Evolutionary conservation across 495 filamentous ascomycete genomes (phyloP), one percentile per base, ranked within the genome.

Genomic region (Haplographium delicatum): DNA sequence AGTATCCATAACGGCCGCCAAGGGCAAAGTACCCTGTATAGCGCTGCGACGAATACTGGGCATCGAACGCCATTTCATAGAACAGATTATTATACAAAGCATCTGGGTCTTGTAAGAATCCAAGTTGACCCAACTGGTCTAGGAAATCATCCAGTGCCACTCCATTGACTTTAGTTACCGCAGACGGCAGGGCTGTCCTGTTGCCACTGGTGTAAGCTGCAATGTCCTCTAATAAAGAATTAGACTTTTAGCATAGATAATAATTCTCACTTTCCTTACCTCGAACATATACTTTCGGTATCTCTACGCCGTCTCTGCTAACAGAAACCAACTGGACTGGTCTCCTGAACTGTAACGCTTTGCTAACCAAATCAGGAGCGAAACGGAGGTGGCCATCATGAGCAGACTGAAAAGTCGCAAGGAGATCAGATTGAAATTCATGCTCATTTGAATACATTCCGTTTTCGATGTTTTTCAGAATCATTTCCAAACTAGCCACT

Each of bases 41-140:
- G 26, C 38, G 37, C 9, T 18, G 26, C 15, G 22, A 23, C 2
- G 30, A 5, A 30, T 7, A 39, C 16, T 55, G 45, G 9, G 44
- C 27, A 37, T 55, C 52, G 27, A 49, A 31, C 3, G 44, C 52
- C 15, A 49, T 40, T 20, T 55, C 44, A 23, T 44, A 55, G 11
- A 75, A 71, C 51, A 72, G 57, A 5, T 62, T 63, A 49, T 75
- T 75, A 53, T 71, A 75, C 6, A 66, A 64, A 16, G 70, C 67
- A 42, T 73, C 69, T 33, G 56, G 62, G 41, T 75, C 70, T 25
- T 51, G 47, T 11, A 56, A 39, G 34, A 47, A 46, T 7, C 48
- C 47, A 27, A 49, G 26, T 31, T 44, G 33, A 20, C 37, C 28
- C 20, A 44, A n/a, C 4, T 43, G 23, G 8, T 49, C 22, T 13